Evolutionary conservation across 1,139 yeast genomes (phyloP).

Genomic region (Ashbya aceris): DNA sequence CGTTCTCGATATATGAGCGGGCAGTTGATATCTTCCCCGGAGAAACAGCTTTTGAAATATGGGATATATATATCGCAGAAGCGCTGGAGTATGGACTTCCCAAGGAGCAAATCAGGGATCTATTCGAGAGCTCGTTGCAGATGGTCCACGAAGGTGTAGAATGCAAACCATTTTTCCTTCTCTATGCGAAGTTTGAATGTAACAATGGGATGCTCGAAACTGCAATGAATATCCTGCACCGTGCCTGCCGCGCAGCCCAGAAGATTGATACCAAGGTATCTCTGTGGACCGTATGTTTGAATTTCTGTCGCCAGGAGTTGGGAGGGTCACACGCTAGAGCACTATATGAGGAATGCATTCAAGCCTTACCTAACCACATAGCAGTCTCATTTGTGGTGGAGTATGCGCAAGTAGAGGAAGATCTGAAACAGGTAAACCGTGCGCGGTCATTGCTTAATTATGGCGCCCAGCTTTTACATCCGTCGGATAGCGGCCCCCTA

Average conservation of each 20-base stretch:
- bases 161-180: slow-evolving; percentile 39
- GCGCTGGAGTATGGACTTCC: slow-evolving; percentile 35
- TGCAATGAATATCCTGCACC: slow-evolving; percentile 36
- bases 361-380: slow-evolving; percentile 19
- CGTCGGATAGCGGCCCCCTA: slow-evolving; percentile 30
- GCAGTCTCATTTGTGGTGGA: slow-evolving; percentile 17
- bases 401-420: slow-evolving; percentile 27
- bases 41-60: slow-evolving; percentile 59
- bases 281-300: slow-evolving; percentile 21
- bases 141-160: slow-evolving; percentile 41
- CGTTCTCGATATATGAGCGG: slow-evolving; percentile 57
- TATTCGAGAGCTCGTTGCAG: slow-evolving; percentile 56
- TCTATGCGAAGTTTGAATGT: slow-evolving; percentile 59
- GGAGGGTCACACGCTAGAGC: slow-evolving; percentile 15
- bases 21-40: slow-evolving; percentile 56
- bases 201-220: slow-evolving; percentile 37
- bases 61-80: slow-evolving; percentile 59
- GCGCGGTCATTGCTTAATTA: slow-evolving; percentile 52
- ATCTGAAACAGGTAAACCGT: slow-evolving; percentile 31
- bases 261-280: slow-evolving; percentile 11
- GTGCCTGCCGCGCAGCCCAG: slow-evolving; percentile 29
- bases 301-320: slow-evolving; percentile 11
- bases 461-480: slow-evolving; percentile 41
- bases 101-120: slow-evolving; percentile 56
- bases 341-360: slow-evolving; percentile 23